phyloP scores from a whole-genome alignment of 768 basidiomycete species.

The Galerina sulciceps region DNA sequence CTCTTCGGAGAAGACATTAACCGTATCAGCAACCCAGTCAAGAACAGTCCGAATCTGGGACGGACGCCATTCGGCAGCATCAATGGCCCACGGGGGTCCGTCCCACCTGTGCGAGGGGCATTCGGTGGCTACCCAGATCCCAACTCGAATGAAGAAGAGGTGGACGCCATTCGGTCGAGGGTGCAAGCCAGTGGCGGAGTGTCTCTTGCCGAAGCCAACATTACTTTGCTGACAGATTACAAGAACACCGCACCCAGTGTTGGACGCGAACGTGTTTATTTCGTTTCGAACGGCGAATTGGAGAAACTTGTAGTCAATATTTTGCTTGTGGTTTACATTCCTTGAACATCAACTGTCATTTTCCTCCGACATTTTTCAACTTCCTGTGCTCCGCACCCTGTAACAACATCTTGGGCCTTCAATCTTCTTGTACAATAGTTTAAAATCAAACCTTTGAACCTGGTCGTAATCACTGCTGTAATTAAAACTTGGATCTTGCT shows the following conservation, averaged over 20 bases:
- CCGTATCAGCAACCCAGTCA: conserved; percentile 18
- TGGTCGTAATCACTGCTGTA: background rate
- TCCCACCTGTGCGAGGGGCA: conserved; percentile 46
- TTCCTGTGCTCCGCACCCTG: background rate
- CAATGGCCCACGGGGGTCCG: conserved; percentile 23
- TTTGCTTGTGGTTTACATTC: conserved; percentile 72
- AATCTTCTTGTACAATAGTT: background rate
- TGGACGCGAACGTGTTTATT: conserved; percentile 71
- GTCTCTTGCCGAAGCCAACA: conserved; percentile 63
- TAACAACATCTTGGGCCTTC: too few relatives aligned
- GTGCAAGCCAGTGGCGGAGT: conserved; percentile 75
- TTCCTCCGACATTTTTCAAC: background rate
- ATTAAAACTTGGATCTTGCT: background rate
- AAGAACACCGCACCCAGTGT: conserved; percentile 43
- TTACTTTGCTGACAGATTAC: conserved; percentile 61
- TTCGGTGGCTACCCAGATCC: conserved; percentile 48
- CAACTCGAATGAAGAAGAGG: conserved; percentile 31
- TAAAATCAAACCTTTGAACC: background rate
- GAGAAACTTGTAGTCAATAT: conserved; percentile 79
- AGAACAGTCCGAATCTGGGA: conserved; percentile 39
- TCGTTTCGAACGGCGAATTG: conserved; percentile 66
- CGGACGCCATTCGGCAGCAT: conserved; percentile 37
- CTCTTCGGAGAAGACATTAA: conserved; percentile 49
- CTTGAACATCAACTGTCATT: conserved; percentile 25
- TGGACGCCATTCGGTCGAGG: conserved; percentile 47